phyloP scores from a whole-genome alignment of 495 filamentous ascomycete genomes.

The Daldinia childiae region DNA sequence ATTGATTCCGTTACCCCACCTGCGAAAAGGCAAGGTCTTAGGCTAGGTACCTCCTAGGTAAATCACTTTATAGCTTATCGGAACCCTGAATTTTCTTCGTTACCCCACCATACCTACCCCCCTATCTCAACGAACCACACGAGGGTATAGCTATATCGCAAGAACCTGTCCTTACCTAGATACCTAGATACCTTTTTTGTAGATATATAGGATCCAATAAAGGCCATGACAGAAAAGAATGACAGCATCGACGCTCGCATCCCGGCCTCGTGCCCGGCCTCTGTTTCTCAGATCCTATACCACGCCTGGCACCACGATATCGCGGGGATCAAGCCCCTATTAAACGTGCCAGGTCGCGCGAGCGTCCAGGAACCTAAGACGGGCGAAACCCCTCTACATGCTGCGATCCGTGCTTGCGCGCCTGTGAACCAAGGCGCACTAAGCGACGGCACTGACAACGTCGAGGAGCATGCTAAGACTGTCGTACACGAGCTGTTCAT shows the following conservation, averaged over 20 bases:
- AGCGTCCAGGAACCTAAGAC: slow-evolving; percentile 86
- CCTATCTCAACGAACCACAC: slow-evolving; percentile 7
- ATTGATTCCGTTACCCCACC: slow-evolving; percentile 22
- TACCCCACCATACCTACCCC: slow-evolving; percentile 25
- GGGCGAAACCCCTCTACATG: slow-evolving; percentile 86
- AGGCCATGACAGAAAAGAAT: slow-evolving; percentile 31
- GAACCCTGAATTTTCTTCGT: slow-evolving; percentile 24
- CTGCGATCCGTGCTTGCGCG: slow-evolving; percentile 87
- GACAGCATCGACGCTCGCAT: slow-evolving; percentile 58
- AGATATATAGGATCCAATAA: not conserved
- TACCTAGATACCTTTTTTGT: not conserved
- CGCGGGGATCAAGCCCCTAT: slow-evolving; percentile 73
- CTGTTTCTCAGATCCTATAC: slow-evolving; percentile 71
- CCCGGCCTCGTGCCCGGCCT: slow-evolving; percentile 54
- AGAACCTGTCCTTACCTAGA: not conserved
- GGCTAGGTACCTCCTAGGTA: not conserved
- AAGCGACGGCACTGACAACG: slow-evolving; percentile 50
- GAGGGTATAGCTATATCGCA: not conserved
- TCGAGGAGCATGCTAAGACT: slow-evolving; percentile 65
- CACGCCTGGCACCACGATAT: slow-evolving; percentile 86
- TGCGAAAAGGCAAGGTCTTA: slow-evolving; percentile 2
- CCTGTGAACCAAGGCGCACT: slow-evolving; percentile 45
- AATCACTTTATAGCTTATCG: slow-evolving; percentile 6
- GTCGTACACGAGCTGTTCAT: slow-evolving; percentile 81
- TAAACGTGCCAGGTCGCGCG: slow-evolving; percentile 70